phyloP scores from a whole-genome alignment of 2,329 filamentous ascomycete genomes.

The Aspergillus ochraceoroseus region DNA sequence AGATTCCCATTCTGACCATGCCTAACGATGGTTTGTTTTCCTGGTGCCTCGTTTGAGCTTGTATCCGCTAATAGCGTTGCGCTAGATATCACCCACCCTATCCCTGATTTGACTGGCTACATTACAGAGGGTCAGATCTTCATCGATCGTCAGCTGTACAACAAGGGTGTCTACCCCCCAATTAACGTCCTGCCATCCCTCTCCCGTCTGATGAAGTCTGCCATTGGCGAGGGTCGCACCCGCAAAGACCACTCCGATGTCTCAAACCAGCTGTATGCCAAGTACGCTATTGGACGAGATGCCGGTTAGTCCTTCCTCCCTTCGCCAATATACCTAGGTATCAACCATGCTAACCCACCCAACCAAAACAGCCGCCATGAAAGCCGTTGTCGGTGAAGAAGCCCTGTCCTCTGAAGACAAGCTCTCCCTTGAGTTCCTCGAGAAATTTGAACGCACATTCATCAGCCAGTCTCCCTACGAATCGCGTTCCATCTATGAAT shows the following conservation, averaged over 20 bases:
- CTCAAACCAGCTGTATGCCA: slow-evolving; percentile 98
- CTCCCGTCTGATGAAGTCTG: slow-evolving; percentile 99
- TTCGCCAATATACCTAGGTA: neutral
- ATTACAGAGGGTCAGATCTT: slow-evolving; percentile 99
- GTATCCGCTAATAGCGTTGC: slow-evolving; percentile 7
- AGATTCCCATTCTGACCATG: slow-evolving; percentile 99
- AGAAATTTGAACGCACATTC: slow-evolving; percentile 96
- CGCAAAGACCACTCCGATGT: slow-evolving; percentile 96
- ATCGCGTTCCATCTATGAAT: slow-evolving; percentile 84
- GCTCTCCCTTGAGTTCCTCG: slow-evolving; percentile 93
- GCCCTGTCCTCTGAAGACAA: slow-evolving; percentile 94
- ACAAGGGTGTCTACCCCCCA: slow-evolving; percentile 96
- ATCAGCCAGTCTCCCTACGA: slow-evolving; percentile 92
- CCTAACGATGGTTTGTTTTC: slow-evolving; percentile 74
- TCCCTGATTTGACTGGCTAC: slow-evolving; percentile 97
- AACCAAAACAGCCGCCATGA: slow-evolving; percentile 70
- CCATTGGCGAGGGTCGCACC: slow-evolving; percentile 95
- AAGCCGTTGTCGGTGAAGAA: slow-evolving; percentile 98
- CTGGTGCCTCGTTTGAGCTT: no score
- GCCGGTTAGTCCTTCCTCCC: slow-evolving; percentile 48
- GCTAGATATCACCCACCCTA: slow-evolving; percentile 90
- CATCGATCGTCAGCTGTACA: slow-evolving; percentile 86
- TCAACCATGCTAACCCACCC: neutral
- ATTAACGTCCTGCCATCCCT: slow-evolving; percentile 98
- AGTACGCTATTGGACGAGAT: slow-evolving; percentile 98